These are phyloP conservation scores for Paxillus involutus DNA, from an alignment of 768 basidiomycete genomes.

Conservation along the genomic window DNA sequence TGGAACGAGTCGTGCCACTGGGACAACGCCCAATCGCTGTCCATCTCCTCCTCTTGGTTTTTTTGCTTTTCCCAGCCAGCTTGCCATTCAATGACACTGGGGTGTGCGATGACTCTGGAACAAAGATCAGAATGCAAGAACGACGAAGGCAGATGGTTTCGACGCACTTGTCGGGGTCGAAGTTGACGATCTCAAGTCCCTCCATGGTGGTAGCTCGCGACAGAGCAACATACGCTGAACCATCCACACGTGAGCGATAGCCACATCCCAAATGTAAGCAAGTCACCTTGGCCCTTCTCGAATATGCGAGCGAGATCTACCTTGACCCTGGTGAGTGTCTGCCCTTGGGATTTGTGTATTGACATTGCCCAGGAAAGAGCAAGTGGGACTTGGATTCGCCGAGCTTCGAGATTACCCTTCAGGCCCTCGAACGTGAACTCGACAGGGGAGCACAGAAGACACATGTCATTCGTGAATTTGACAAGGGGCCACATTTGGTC, in stretches of 20 bases:
- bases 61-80: conserved; percentile 24
- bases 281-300: conserved; percentile 67
- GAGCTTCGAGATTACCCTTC: conserved; percentile 34
- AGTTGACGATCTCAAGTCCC: conserved; percentile 38
- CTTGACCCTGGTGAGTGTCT: conserved; percentile 90
- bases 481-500: conserved; percentile 35
- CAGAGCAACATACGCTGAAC: conserved; percentile 34
- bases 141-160: background rate
- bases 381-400: conserved; percentile 63
- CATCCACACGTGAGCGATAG: background rate
- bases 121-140: background rate
- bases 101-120: conserved; percentile 37
- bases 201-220: conserved; percentile 43
- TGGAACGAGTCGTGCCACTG: conserved; percentile 30
- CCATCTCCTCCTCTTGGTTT: conserved; percentile 34
- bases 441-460: conserved; percentile 31
- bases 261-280: background rate
- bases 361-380: conserved; percentile 97
- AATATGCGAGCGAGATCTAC: conserved; percentile 91
- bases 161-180: conserved; percentile 32
- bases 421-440: conserved; percentile 35
- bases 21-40: conserved; percentile 30
- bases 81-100: conserved; percentile 33
- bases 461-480: conserved; percentile 30
- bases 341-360: conserved; percentile 98